A percentile compares a stretch with the other conserved stretches of the same genome.
Conservation (phyloP, 2,329 filamentous ascomycete genomes). For the Trichoderma sp. region DNA sequence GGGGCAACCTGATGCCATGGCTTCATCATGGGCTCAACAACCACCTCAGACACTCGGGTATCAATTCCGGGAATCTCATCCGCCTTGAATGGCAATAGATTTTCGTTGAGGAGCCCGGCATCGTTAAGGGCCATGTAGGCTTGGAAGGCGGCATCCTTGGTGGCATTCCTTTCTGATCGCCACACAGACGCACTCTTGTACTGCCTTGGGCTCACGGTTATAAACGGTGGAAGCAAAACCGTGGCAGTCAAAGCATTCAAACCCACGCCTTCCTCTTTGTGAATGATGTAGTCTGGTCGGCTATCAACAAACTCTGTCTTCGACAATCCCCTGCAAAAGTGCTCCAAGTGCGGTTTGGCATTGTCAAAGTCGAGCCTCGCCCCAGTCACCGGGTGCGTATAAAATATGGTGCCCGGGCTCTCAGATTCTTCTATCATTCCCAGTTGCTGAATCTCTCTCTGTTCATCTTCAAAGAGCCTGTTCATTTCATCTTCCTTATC, state of each 20-base stretch:
- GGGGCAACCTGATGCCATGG: slow-evolving; percentile 55
- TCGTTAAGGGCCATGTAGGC: slow-evolving; percentile 73
- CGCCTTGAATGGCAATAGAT: slow-evolving; percentile 68
- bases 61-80: slow-evolving; percentile 47
- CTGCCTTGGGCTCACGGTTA: slow-evolving; percentile 54
- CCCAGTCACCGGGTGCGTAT: slow-evolving; percentile 50
- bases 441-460: slow-evolving; percentile 53
- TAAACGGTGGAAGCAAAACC: slow-evolving; percentile 71
- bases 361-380: slow-evolving; percentile 74
- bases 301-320: slow-evolving; percentile 63
- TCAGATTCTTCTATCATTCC: slow-evolving; percentile 52
- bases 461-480: slow-evolving; percentile 66
- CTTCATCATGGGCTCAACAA: slow-evolving; percentile 46
- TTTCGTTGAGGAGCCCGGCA: slow-evolving; percentile 73
- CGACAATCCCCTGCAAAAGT: slow-evolving; percentile 73
- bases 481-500: slow-evolving; percentile 75
- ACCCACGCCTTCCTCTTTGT: slow-evolving; percentile 41
- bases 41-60: slow-evolving; percentile 41
- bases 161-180: slow-evolving; percentile 71
- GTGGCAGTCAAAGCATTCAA: slow-evolving; percentile 53
- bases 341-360: slow-evolving; percentile 74
- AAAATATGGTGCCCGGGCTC: slow-evolving; percentile 34
- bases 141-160: slow-evolving; percentile 81
- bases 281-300: slow-evolving; percentile 68
- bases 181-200: slow-evolving; percentile 51